phyloP scores from a whole-genome alignment of 805 yeast species.

The Schwanniomyces sp. region DNA sequence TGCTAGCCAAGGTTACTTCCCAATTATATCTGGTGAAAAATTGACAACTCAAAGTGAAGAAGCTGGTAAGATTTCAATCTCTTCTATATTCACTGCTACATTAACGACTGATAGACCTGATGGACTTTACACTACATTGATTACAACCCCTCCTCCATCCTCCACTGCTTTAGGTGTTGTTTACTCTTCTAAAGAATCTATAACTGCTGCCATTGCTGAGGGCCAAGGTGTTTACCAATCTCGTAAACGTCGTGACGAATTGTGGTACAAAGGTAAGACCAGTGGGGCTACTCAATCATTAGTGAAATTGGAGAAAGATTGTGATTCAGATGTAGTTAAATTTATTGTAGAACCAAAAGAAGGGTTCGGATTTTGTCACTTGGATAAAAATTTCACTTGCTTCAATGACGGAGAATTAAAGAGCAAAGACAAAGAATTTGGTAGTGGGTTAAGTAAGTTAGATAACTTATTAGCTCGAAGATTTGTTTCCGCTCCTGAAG shows the following conservation, averaged over 20 bases:
- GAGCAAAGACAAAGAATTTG: constrained; percentile 42
- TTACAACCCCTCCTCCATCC: constrained; percentile 63
- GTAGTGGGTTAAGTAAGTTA: constrained; percentile 64
- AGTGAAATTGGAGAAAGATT: constrained; percentile 68
- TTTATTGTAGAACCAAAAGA: constrained; percentile 76
- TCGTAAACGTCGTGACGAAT: constrained; percentile 70
- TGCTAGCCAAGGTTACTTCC: constrained; percentile 28
- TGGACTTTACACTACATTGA: constrained; percentile 82
- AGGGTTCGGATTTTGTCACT: constrained; percentile 93
- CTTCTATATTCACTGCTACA: constrained; percentile 48
- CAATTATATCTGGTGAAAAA: constrained; percentile 22
- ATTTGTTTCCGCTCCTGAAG: constrained; percentile 71
- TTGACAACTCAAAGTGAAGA: constrained; percentile 22
- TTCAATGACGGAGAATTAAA: constrained; percentile 50
- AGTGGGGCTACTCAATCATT: constrained; percentile 94
- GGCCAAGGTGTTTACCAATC: constrained; percentile 92
- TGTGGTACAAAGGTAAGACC: constrained; percentile 95
- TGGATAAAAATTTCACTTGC: constrained; percentile 70
- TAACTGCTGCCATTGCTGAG: constrained; percentile 76
- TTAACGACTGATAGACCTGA: constrained; percentile 83
- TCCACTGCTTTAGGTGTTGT: constrained; percentile 73
- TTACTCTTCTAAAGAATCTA: constrained; percentile 82
- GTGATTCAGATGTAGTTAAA: constrained; percentile 90
- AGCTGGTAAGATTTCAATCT: constrained; percentile 30
- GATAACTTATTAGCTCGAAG: constrained; percentile 69